phyloP scores from a whole-genome alignment of 805 yeast genomes.

The Saturnispora sanitii region DNA sequence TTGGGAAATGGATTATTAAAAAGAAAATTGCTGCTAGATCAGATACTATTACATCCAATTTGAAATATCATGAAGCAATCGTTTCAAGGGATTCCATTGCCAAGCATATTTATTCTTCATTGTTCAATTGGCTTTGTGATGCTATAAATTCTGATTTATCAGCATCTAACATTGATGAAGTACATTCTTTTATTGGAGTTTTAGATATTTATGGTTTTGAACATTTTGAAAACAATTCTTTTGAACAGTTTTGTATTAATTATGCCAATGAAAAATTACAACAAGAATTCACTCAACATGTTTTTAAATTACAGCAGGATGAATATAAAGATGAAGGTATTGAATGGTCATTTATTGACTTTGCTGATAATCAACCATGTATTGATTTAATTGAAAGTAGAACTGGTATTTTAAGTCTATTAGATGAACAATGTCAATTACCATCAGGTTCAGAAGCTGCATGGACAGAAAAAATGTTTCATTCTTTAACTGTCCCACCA shows the following conservation, averaged over 20 bases:
- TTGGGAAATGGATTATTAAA: constrained; percentile 87
- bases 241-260: constrained; percentile 95
- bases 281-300: constrained; percentile 96
- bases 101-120: constrained; percentile 80
- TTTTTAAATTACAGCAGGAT: constrained; percentile 92
- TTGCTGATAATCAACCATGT: constrained; percentile 94
- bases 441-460: constrained; percentile 91
- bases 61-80: constrained; percentile 71
- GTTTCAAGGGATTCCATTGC: constrained; percentile 95
- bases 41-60: constrained; percentile 78
- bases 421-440: constrained; percentile 91
- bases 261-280: constrained; percentile 95
- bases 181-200: constrained; percentile 81
- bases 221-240: constrained; percentile 86
- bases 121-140: constrained; percentile 91
- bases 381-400: constrained; percentile 82
- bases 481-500: constrained; percentile 70
- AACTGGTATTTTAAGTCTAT: constrained; percentile 73
- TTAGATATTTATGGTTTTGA: constrained; percentile 96
- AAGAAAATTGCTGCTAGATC: constrained; percentile 85
- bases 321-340: constrained; percentile 87
- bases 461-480: constrained; percentile 86
- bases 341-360: constrained; percentile 94
- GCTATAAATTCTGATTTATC: constrained; percentile 76
- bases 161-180: constrained; percentile 51